phyloP scores from a whole-genome alignment of 2,329 filamentous ascomycete species.

The Ampelomyces quisqualis region DNA sequence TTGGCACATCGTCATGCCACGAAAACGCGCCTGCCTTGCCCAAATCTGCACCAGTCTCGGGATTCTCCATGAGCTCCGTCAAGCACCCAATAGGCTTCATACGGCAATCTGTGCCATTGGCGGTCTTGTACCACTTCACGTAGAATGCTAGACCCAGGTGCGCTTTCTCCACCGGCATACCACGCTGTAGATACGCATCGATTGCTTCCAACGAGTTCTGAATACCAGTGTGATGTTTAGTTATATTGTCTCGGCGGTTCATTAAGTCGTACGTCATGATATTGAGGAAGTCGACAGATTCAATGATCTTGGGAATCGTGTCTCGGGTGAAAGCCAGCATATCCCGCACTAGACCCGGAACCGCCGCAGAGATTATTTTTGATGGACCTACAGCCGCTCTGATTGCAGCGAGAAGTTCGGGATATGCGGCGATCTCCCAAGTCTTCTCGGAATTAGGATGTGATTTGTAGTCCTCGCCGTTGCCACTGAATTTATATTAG shows the following conservation, averaged over 20 bases:
- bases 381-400: conserved; percentile 57
- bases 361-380: conserved; percentile 65
- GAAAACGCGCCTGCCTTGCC: conserved; percentile 61
- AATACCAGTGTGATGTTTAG: conserved; percentile 65
- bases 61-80: conserved; percentile 61
- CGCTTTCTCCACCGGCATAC: conserved; percentile 56
- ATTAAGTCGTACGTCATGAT: conserved; percentile 72
- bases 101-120: conserved; percentile 49
- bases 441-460: conserved; percentile 60
- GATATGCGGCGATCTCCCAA: conserved; percentile 63
- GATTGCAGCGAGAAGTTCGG: conserved; percentile 62
- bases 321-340: conserved; percentile 65
- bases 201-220: conserved; percentile 57
- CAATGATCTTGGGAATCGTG: conserved; percentile 59
- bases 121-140: conserved; percentile 63
- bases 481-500: conserved; percentile 50
- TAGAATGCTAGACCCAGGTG: conserved; percentile 70
- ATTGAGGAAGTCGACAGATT: conserved; percentile 66
- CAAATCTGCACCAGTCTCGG: conserved; percentile 60
- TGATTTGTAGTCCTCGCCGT: conserved; percentile 67
- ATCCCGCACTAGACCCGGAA: conserved; percentile 63
- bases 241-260: conserved; percentile 65
- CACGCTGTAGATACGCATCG: conserved; percentile 59
- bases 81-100: conserved; percentile 59
- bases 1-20: conserved; percentile 29